A percentile compares a stretch with the other conserved stretches of the same genome.
These are phyloP conservation scores for Ceratocystis alfenasii DNA, from an alignment of 2,329 filamentous ascomycete genomes.

Conservation along the genomic window DNA sequence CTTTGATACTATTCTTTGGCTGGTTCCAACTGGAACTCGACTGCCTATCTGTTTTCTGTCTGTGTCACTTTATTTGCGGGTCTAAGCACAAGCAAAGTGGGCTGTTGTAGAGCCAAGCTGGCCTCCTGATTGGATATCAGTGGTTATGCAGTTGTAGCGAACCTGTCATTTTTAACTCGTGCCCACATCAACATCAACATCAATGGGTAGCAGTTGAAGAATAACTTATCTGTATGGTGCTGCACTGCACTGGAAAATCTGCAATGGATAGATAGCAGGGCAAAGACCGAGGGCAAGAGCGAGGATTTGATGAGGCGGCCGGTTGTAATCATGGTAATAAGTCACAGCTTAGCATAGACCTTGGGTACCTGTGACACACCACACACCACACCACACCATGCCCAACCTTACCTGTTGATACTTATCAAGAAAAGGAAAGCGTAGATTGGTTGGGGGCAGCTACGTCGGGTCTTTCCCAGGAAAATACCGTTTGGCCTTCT, in stretches of 20 bases:
- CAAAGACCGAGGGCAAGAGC: too few species aligned
- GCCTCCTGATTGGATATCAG: background rate
- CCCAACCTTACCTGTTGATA: too few species aligned
- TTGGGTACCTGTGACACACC: too few species aligned
- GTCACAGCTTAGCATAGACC: too few species aligned
- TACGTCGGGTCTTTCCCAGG: background rate
- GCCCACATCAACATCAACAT: background rate
- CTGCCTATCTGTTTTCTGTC: background rate
- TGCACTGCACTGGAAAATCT: too few species aligned
- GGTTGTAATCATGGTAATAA: too few species aligned
- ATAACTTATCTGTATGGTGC: background rate
- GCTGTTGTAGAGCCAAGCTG: background rate
- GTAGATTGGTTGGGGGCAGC: background rate
- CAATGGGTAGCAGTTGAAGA: background rate
- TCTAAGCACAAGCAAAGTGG: background rate
- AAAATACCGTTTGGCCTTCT: background rate
- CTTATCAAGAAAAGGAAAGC: background rate
- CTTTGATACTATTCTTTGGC: background rate
- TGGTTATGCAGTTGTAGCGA: background rate
- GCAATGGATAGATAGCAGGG: too few species aligned
- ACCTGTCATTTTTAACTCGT: background rate
- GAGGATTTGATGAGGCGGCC: too few species aligned
- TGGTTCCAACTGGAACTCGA: background rate
- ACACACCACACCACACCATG: too few species aligned
- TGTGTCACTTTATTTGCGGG: conserved; percentile 1